phyloP scores from a whole-genome alignment of 2,329 filamentous ascomycete genomes.

The Penicillium concentricum region DNA sequence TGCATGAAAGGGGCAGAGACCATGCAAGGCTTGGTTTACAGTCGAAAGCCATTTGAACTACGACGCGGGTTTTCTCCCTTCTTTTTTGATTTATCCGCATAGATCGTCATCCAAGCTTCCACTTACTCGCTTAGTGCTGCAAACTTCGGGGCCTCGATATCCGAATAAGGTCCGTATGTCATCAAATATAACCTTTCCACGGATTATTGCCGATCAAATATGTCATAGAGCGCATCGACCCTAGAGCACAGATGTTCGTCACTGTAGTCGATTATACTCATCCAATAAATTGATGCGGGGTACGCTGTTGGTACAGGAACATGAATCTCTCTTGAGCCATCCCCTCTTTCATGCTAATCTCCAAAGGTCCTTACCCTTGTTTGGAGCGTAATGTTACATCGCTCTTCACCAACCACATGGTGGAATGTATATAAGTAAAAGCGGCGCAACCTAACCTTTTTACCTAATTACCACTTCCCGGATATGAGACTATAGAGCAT shows the following conservation, averaged over 20 bases:
- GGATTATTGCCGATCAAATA: constrained; percentile 54
- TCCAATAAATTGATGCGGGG: too few relatives aligned
- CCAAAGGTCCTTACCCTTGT: too few relatives aligned
- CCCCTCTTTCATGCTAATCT: too few relatives aligned
- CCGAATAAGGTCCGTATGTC: neutral
- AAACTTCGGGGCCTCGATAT: neutral
- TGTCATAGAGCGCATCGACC: constrained; percentile 54
- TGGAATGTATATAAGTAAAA: too few relatives aligned
- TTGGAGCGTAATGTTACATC: too few relatives aligned
- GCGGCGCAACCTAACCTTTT: too few relatives aligned
- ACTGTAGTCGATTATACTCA: too few relatives aligned
- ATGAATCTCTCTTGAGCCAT: too few relatives aligned
- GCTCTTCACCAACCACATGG: too few relatives aligned
- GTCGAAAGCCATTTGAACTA: neutral
- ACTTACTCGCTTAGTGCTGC: neutral
- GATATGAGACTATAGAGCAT: too few relatives aligned
- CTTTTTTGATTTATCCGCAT: neutral
- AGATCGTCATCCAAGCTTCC: neutral
- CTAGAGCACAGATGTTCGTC: constrained; percentile 50
- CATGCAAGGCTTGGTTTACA: neutral
- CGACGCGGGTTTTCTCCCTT: neutral
- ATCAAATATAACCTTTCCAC: neutral
- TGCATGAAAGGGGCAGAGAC: neutral
- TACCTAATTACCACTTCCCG: too few relatives aligned
- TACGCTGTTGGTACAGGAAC: too few relatives aligned